Conservation (phyloP, 176 grass and related monocot species). For the Carex littledalei region DNA sequence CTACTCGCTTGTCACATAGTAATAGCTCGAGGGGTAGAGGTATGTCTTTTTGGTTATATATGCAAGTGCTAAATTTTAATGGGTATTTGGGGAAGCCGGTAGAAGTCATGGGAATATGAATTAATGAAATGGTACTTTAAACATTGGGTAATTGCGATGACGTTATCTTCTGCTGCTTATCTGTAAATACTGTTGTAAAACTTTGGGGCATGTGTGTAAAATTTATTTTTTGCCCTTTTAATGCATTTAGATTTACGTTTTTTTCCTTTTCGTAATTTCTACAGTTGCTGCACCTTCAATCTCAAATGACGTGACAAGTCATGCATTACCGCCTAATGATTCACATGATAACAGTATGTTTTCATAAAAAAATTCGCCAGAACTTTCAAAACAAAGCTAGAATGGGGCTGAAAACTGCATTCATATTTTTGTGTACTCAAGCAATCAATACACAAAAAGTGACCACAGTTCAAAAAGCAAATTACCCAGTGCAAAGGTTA, state of each 20-base stretch:
- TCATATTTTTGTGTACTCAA: background rate
- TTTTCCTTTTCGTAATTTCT: background rate
- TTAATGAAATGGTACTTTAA: background rate
- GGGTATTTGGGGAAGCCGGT: background rate
- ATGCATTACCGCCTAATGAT: background rate
- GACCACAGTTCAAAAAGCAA: background rate
- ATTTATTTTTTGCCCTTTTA: background rate
- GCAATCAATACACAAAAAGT: background rate
- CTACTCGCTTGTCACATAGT: background rate
- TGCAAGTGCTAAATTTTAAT: background rate
- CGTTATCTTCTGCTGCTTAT: background rate
- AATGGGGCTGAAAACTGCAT: background rate
- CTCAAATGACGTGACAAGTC: background rate
- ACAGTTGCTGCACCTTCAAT: background rate
- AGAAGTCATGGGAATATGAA: background rate
- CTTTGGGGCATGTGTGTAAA: background rate
- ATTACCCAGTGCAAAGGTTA: background rate
- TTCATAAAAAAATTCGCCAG: background rate
- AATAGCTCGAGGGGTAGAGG: background rate
- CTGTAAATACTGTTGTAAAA: background rate
- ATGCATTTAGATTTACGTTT: background rate
- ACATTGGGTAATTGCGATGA: background rate
- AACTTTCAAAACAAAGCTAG: background rate
- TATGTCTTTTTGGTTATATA: constrained; percentile 1
- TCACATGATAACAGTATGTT: constrained; percentile 4